Evolutionary conservation across 2,329 filamentous ascomycete genomes (phyloP).

Genomic region (Emmonsia crescens): DNA sequence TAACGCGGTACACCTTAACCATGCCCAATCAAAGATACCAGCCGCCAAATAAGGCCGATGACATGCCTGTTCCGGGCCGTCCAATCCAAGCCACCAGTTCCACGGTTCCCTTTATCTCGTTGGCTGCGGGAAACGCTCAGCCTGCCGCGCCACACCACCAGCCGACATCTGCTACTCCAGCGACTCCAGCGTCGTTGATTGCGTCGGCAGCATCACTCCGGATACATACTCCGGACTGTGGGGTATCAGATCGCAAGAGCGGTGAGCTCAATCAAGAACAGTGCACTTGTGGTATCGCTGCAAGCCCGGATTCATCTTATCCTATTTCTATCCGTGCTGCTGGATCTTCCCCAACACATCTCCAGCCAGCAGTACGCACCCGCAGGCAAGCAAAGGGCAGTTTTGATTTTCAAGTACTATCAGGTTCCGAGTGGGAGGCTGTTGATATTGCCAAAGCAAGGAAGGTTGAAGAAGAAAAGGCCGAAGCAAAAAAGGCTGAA

Average conservation of each 20-base stretch:
- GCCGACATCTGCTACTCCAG: background rate
- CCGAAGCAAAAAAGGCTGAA: background rate
- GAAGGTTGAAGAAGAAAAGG: conserved; percentile 3
- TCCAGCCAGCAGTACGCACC: conserved; percentile 1
- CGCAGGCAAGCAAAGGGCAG: conserved; percentile 1
- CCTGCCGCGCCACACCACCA: background rate
- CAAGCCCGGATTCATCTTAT: background rate
- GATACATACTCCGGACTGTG: background rate
- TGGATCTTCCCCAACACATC: background rate
- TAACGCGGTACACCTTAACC: background rate
- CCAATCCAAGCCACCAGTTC: background rate
- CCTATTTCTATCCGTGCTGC: background rate
- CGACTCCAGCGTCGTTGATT: background rate
- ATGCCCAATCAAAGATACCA: background rate
- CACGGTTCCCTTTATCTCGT: background rate
- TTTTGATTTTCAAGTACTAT: background rate
- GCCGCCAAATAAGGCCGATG: background rate
- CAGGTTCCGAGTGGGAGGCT: conserved; percentile 19
- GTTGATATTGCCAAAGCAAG: conserved; percentile 14
- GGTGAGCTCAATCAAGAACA: background rate
- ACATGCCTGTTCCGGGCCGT: background rate
- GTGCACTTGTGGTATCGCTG: background rate
- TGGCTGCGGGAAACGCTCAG: background rate
- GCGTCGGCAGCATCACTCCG: background rate
- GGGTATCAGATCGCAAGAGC: background rate